Conservation (phyloP, 176 grass and related monocot genomes). For the Tillandsia leiboldiana region DNA sequence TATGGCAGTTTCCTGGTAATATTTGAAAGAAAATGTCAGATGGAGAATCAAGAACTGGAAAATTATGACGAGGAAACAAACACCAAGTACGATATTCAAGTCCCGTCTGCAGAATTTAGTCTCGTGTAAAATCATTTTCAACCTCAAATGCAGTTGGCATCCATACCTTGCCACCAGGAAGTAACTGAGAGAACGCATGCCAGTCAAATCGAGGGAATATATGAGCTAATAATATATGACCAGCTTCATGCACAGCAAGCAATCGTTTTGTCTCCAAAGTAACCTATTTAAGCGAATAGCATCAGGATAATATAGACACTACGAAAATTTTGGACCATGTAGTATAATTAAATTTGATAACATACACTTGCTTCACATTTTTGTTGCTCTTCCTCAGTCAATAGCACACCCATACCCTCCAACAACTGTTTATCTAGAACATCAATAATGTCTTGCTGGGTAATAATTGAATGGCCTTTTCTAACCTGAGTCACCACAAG, state of each 20-base stretch:
- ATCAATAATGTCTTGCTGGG: slow-evolving; percentile 23
- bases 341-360: not conserved
- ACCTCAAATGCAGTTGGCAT: not conserved
- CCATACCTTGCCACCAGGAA: slow-evolving; percentile 31
- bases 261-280: slow-evolving; percentile 21
- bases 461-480: slow-evolving; percentile 21
- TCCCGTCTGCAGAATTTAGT: not conserved
- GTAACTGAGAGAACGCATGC: slow-evolving; percentile 40
- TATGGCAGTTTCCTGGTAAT: slow-evolving; percentile 26
- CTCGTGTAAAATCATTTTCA: not conserved
- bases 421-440: slow-evolving; percentile 35
- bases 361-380: slow-evolving; percentile 31
- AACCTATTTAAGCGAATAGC: slow-evolving; percentile 3
- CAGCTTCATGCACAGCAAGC: slow-evolving; percentile 33
- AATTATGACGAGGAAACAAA: not conserved
- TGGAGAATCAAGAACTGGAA: not conserved
- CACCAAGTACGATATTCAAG: not conserved
- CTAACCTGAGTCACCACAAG: slow-evolving; percentile 17
- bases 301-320: not conserved
- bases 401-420: slow-evolving; percentile 30
- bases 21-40: not conserved
- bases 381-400: slow-evolving; percentile 36
- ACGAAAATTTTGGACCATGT: not conserved
- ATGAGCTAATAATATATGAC: slow-evolving; percentile 36
- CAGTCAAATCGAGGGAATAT: slow-evolving; percentile 34